Evolutionary conservation across 179 eudicot species (phyloP), one percentile per base, ranked within the genome.

Genomic region (Nepenthes alata): DNA sequence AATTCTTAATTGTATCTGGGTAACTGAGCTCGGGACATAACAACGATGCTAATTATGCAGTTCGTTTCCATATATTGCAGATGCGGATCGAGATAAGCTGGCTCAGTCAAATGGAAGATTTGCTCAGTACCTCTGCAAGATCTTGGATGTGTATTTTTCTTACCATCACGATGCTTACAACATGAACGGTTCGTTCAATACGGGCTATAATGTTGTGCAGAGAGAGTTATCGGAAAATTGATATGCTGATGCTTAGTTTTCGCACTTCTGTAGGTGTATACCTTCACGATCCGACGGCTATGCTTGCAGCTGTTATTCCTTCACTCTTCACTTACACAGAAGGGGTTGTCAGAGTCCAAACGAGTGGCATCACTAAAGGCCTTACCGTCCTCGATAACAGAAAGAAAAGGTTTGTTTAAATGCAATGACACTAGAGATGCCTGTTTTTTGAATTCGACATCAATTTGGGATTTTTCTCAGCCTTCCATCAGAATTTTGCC

Each of bases 341-440:
- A 74, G 98, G 98, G 52, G 87, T 67, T 35, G 87, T 86, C 12
- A 80, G 98, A 70, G 96, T 93, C 63, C 98, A 93, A 71, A 87
- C 83, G 38, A 72, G 41, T 35, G 98, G 98, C 66, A 87, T 93
- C 74, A 77, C 81, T 3, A 86, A 87, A 70, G 98, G 98, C 74
- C 78, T 93, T 51, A 89, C 98, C 2, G 59, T 93, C 62, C 79
- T 93, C 52, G 80, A 83, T 69, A 86, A 86, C 82, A 86, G 74
- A 74, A 84, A 81, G 76, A 93, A 93, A 82, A 83, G 93, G 98
- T 85, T 15, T 34, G 70, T 45, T 11, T 13, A 13, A 25, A 25
- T 25, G 25, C 25, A 25, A 25, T 25, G 25, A 25, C 1, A 25
- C 25, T 25, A 25, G 25, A 25, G 25, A 25, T 25, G 25, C 25